Percentiles rank a stretch among this genome's conserved stretches.
phyloP scores from a whole-genome alignment of 805 yeast species.

The Metschnikowia borealis region DNA sequence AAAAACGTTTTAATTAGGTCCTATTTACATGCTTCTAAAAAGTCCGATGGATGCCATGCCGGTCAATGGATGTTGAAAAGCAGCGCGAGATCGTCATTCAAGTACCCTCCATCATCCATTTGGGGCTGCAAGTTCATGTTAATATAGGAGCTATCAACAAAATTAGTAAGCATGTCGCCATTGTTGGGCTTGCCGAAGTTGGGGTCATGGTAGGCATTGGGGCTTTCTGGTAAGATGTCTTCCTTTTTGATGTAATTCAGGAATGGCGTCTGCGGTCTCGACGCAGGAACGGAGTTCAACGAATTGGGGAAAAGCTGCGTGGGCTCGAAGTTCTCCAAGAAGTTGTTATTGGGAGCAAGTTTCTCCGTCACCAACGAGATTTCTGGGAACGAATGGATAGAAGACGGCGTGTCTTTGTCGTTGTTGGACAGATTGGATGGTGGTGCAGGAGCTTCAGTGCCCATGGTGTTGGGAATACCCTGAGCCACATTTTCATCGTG shows the following conservation, averaged over 20 bases:
- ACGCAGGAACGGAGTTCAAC: constrained; percentile 33
- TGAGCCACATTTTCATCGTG: neutral
- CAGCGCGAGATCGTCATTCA: constrained; percentile 17
- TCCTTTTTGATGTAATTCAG: constrained; percentile 4
- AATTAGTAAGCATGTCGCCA: constrained; percentile 27
- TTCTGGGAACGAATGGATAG: constrained; percentile 43
- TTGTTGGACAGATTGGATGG: constrained; percentile 6
- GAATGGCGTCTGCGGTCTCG: constrained; percentile 35
- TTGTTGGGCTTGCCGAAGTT: constrained; percentile 8
- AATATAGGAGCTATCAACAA: constrained; percentile 38
- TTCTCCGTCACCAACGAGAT: constrained; percentile 54
- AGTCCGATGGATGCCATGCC: neutral
- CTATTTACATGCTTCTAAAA: neutral
- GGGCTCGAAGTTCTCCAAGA: constrained; percentile 53
- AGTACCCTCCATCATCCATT: constrained; percentile 14
- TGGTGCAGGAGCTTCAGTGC: neutral
- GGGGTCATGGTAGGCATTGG: constrained; percentile 4
- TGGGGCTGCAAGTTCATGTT: constrained; percentile 39
- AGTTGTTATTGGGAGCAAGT: constrained; percentile 43
- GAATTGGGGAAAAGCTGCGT: constrained; percentile 50
- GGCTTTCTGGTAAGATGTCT: constrained; percentile 5
- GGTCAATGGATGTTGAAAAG: constrained; percentile 8
- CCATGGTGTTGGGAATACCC: neutral
- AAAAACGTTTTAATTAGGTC: constrained; percentile 9
- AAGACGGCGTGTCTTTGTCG: constrained; percentile 33